Base-by-base conservation (phyloP, 2,329 filamentous ascomycete species). In the Malbranchea zuffiana region DNA sequence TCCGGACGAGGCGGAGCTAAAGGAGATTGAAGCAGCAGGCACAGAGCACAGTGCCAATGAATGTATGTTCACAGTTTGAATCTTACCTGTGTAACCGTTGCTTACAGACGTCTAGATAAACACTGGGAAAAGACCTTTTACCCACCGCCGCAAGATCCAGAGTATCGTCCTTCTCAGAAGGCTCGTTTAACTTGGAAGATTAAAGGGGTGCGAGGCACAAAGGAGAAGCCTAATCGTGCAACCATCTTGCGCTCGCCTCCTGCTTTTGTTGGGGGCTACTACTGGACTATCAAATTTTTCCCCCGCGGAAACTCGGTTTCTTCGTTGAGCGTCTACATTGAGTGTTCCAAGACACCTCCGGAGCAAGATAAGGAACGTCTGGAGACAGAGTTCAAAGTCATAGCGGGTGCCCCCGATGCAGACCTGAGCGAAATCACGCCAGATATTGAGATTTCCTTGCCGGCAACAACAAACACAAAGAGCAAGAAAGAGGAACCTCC, bases 221-320 rank as follows among this genome's bases (percentile, higher is more conserved):
- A 64, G 34, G 72, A 77, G 32, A 66, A 67, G 3, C 74, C 74
- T 2, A 78, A 78, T 48, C 66, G 66, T 27, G 66, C 69, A 24
- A 62, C 67, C 26, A 60, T 78, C 44, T 74, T 78, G 67, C 68
- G 67, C 19, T 78, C 75, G 4, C 70, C 66, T 0, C 51, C 65
- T 4, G 68, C 73, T 7, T 66, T 57, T 17, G 61, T 78, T 39
- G 75, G 72, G 13, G 74, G 71, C 13, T 68, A 72, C 43, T 74
- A 76, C 50, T 79, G 74, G 74, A 73, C 69, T 38, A 72, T 79
- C 59, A 78, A 78, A 52, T 73, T 78, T 50, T 78, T 74, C 46
- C 75, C 75, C 2, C 66, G 67, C 29, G 75, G 75, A 13, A 75
- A 78, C 48, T 68, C 71, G 44, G 67, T 69, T 2, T 66, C 69